A percentile compares a stretch with the other conserved stretches of the same genome.
phyloP scores from a whole-genome alignment of 441 rosid genomes.

The Pelargonium fulgidum region DNA sequence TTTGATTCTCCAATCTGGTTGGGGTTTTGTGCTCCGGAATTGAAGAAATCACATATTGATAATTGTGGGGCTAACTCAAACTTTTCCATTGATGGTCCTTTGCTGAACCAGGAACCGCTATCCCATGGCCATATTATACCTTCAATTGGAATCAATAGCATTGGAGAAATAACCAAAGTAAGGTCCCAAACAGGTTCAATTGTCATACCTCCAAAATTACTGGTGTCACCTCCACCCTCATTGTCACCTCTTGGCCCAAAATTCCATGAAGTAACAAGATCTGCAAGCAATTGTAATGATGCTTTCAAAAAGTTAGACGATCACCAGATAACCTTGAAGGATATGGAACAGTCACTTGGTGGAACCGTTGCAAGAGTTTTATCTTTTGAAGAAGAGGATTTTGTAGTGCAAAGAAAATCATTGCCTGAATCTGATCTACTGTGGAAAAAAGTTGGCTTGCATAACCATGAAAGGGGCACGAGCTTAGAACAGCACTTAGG shows the following conservation, averaged over 20 bases:
- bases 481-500: conserved; percentile 20
- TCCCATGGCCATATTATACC: conserved; percentile 17
- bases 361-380: conserved; percentile 29
- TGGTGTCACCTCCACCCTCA: conserved; percentile 29
- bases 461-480: conserved; percentile 24
- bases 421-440: conserved; percentile 22
- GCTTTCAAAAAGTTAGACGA: conserved; percentile 26
- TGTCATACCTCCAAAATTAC: conserved; percentile 31
- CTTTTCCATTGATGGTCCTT: conserved; percentile 27
- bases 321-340: conserved; percentile 32
- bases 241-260: conserved; percentile 57
- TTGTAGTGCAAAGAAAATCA: conserved; percentile 22
- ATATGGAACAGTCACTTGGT: conserved; percentile 35
- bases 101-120: conserved; percentile 23
- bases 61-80: conserved; percentile 22
- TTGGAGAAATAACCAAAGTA: conserved; percentile 22
- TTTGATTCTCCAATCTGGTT: conserved; percentile 24
- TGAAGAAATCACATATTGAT: conserved; percentile 25
- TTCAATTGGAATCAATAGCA: conserved; percentile 19
- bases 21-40: conserved; percentile 22
- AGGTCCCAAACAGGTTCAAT: conserved; percentile 32
- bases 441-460: conserved; percentile 23
- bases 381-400: conserved; percentile 25
- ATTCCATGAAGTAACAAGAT: conserved; percentile 28
- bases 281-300: conserved; percentile 20